Conservation (phyloP, 2,329 filamentous ascomycete genomes). For the Thermoascus crustaceus region DNA sequence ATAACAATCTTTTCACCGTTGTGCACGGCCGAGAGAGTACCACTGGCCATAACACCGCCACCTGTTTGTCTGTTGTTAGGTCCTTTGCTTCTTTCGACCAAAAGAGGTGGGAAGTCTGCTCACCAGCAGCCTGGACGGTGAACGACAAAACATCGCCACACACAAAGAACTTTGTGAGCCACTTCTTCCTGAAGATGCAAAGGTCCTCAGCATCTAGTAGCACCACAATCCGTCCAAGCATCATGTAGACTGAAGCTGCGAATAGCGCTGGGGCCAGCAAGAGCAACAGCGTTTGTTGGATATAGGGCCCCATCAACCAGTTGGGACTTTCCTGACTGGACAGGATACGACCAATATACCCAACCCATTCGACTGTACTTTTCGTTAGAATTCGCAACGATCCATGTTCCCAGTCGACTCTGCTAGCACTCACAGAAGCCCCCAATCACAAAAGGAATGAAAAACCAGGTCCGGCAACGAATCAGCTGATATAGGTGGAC, state of each 20-base stretch:
- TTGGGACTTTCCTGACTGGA: too few relatives aligned
- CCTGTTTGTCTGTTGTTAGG: constrained; percentile 5
- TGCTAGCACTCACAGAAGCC: not conserved
- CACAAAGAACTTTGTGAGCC: constrained; percentile 15
- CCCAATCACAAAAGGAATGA: not conserved
- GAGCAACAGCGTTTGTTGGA: constrained; percentile 12
- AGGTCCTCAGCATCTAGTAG: constrained; percentile 9
- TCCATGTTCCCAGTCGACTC: too few relatives aligned
- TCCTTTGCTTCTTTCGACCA: not conserved
- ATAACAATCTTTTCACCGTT: constrained; percentile 12
- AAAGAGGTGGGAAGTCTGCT: not conserved
- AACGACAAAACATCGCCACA: constrained; percentile 13
- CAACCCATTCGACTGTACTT: too few relatives aligned
- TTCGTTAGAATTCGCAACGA: too few relatives aligned
- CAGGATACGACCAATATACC: too few relatives aligned
- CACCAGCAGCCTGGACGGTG: constrained; percentile 11
- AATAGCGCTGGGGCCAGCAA: constrained; percentile 13
- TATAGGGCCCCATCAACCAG: too few relatives aligned
- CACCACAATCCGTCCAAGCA: constrained; percentile 10
- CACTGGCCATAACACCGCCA: constrained; percentile 11
- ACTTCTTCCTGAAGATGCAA: constrained; percentile 8
- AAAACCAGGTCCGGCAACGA: not conserved
- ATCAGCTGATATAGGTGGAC: not conserved
- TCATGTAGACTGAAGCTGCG: constrained; percentile 14
- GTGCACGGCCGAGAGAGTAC: constrained; percentile 1